These are phyloP conservation scores for Metarhizium sp. DNA, from an alignment of 2,329 filamentous ascomycete genomes.

Conservation along the genomic window DNA sequence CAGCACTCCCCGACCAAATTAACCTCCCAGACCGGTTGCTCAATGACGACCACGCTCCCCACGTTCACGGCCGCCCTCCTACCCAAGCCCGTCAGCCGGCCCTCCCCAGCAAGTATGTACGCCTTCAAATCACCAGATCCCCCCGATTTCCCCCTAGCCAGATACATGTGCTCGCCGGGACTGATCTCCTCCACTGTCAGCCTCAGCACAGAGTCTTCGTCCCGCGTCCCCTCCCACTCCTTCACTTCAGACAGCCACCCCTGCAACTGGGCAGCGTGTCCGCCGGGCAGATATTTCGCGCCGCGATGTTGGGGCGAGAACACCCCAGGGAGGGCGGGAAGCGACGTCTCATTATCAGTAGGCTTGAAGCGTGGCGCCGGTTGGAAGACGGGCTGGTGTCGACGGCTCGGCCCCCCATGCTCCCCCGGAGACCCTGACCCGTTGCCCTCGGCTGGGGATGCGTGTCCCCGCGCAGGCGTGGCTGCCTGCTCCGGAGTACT, in stretches of 20 bases:
- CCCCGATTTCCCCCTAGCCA: slow-evolving; percentile 15
- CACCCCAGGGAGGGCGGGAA: slow-evolving; percentile 15
- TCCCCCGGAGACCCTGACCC: neutral
- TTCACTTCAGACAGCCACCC: slow-evolving; percentile 32
- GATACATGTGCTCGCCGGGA: slow-evolving; percentile 24
- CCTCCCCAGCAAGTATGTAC: slow-evolving; percentile 28
- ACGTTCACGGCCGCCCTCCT: slow-evolving; percentile 16
- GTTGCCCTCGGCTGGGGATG: neutral
- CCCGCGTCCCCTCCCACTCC: slow-evolving; percentile 18
- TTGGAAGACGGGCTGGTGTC: slow-evolving; percentile 27
- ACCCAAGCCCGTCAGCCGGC: slow-evolving; percentile 25
- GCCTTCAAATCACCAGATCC: slow-evolving; percentile 7
- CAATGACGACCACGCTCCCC: slow-evolving; percentile 23
- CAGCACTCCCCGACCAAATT: slow-evolving; percentile 22
- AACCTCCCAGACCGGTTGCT: slow-evolving; percentile 29
- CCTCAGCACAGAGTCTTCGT: slow-evolving; percentile 7
- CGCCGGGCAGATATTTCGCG: slow-evolving; percentile 24
- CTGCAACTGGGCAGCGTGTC: slow-evolving; percentile 29
- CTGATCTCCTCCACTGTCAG: slow-evolving; percentile 22
- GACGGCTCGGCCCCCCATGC: too few species aligned
- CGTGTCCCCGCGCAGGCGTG: neutral
- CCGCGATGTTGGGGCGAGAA: slow-evolving; percentile 29
- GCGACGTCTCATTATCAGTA: slow-evolving; percentile 13
- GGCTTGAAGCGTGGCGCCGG: slow-evolving; percentile 30
- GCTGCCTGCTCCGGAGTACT: neutral